Base-by-base conservation (phyloP, 495 filamentous ascomycete species). In the Tuber magnatum region DNA sequence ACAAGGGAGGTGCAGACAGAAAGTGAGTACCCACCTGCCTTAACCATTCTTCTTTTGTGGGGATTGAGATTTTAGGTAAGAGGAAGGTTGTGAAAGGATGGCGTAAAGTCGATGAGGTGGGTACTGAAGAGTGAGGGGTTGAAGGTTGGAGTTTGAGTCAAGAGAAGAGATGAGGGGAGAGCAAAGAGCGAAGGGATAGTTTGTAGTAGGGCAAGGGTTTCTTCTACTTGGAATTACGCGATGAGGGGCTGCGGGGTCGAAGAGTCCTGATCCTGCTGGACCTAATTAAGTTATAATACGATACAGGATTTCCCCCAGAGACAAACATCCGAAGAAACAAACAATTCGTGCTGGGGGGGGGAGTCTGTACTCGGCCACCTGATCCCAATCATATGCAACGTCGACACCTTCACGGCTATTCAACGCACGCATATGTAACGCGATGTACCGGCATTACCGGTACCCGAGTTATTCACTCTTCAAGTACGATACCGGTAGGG, bases 11-110 rank as follows among this genome's bases (percentile, higher is more conserved):
- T 42, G 65, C 3, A 41, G 24, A 8, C 16, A 9, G 18, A n/a
- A 38, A 20, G 56, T 20, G 56, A 35, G 28, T 68, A 77, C 89
- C 82, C 86, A 93, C 93, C 93, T 85, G 93, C 92, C 86, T 96
- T 96, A 82, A 96, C 92, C 92, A 94, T 96, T 77, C 82, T 94
- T 82, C 73, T 78, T 42, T 14, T 71, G 24, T 42, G 79, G 61
- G 72, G 72, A 69, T 72, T 41, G 72, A 73, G 65, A 72, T 71
- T 71, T 71, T 70, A 77, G 77, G 65, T 72, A 40, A 71, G 79
- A 28, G 24, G n/a, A 28, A 24, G 51, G 51, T 74, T 56, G 71
- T 48, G 76, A 75, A 48, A 73, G 46, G 77, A 77, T 68, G 80
- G 72, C 75, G 75, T 72, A 76, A 75, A 6, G 56, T 16, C 28